Conservation (phyloP, 176 grass and related monocot genomes). For the Alopecurus myosuroides region DNA sequence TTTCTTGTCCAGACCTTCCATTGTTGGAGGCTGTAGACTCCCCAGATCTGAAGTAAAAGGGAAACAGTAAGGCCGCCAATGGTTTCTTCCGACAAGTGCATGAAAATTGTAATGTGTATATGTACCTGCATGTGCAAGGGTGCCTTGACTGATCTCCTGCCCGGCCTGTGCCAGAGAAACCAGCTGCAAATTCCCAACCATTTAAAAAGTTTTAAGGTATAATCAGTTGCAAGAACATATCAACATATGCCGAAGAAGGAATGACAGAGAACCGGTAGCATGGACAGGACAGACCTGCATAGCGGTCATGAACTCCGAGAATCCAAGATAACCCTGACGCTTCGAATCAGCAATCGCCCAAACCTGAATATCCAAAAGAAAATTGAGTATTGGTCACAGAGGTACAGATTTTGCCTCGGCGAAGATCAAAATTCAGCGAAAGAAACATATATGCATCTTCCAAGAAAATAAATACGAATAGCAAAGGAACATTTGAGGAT, state of each 20-base stretch:
- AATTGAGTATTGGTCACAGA: neutral
- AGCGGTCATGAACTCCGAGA: conserved; percentile 57
- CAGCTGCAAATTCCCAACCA: conserved; percentile 44
- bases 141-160: conserved; percentile 58
- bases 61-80: neutral
- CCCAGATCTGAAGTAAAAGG: conserved; percentile 50
- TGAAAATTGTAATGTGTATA: neutral
- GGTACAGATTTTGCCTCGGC: neutral
- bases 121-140: conserved; percentile 58
- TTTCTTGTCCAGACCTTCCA: conserved; percentile 86
- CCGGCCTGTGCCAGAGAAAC: conserved; percentile 68
- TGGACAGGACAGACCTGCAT: conserved; percentile 51
- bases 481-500: neutral
- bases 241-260: neutral
- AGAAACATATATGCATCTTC: neutral
- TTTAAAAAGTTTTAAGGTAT: neutral
- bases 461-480: neutral
- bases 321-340: conserved; percentile 76
- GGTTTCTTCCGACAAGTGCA: neutral
- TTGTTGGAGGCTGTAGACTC: conserved; percentile 53
- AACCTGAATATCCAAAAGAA: conserved; percentile 26
- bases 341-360: conserved; percentile 79
- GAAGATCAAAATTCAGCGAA: neutral
- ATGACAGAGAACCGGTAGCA: neutral
- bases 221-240: conserved; percentile 28